Evolutionary conservation across 345 rosid species (phyloP).

Genomic region (Eucalyptus erythrocorys): DNA sequence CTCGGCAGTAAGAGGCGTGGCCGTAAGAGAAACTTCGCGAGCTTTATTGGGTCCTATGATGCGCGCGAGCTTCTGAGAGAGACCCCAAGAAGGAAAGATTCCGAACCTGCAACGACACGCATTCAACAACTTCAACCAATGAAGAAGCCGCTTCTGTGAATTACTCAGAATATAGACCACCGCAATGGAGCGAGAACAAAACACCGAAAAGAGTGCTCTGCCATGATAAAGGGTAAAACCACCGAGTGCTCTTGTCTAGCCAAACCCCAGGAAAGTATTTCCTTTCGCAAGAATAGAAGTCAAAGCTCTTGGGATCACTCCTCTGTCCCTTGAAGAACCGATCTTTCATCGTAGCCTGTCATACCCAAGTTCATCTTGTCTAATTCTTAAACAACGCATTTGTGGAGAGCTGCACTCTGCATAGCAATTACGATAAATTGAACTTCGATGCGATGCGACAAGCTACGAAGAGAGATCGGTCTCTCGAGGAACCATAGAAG

Average conservation of each 20-base stretch:
- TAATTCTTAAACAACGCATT: not conserved
- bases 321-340: not conserved
- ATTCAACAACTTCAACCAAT: not conserved
- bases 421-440: not conserved
- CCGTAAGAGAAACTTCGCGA: constrained; percentile 63
- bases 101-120: constrained; percentile 43
- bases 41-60: constrained; percentile 77
- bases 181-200: not conserved
- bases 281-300: not conserved
- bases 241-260: not conserved
- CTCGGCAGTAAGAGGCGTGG: constrained; percentile 63
- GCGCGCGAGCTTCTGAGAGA: constrained; percentile 84
- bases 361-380: not conserved
- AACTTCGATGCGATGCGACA: not conserved
- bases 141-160: not conserved
- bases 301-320: not conserved
- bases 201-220: not conserved
- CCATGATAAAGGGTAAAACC: not conserved
- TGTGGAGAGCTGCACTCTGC: not conserved
- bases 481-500: not conserved
- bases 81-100: constrained; percentile 96
- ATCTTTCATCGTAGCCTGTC: not conserved
- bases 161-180: not conserved
- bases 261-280: not conserved
- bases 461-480: not conserved